Evolutionary conservation across 164 flowering plant species (phyloP).

Genomic region (Kalanchoe fedtschenkoi): DNA sequence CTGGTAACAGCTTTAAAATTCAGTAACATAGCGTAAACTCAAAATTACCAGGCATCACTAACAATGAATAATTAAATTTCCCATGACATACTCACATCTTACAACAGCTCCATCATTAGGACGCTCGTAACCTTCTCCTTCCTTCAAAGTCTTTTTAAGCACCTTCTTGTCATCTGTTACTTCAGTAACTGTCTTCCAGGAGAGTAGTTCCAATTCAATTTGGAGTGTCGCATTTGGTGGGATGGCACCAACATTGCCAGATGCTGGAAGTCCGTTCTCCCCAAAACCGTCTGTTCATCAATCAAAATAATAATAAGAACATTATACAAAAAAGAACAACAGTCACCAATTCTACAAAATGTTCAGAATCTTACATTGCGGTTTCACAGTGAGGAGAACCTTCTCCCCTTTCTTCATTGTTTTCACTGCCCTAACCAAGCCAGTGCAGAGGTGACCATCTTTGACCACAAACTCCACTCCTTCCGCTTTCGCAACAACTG

Average conservation of each 20-base stretch:
- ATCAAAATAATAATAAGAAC: background rate
- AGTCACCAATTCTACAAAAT: background rate
- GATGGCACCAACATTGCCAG: conserved; percentile 45
- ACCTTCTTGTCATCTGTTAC: conserved; percentile 81
- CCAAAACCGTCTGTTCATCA: conserved; percentile 72
- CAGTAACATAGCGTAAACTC: background rate
- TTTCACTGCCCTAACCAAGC: conserved; percentile 68
- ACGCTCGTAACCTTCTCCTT: conserved; percentile 87
- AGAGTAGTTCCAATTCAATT: conserved; percentile 62
- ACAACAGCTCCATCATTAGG: conserved; percentile 83
- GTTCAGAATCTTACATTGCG: conserved; percentile 60
- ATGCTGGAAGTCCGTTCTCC: conserved; percentile 59
- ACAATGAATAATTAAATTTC: background rate
- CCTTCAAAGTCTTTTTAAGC: conserved; percentile 72
- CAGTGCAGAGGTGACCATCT: conserved; percentile 81
- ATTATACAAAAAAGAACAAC: background rate
- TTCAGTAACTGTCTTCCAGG: conserved; percentile 87
- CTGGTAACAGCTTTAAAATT: conserved; percentile 29
- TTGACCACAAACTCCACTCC: conserved; percentile 72
- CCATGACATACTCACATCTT: conserved; percentile 26
- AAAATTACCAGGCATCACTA: background rate
- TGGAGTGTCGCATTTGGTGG: conserved; percentile 71
- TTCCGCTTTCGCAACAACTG: conserved; percentile 57
- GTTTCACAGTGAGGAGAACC: conserved; percentile 70
- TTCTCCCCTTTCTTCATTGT: conserved; percentile 96